These are phyloP conservation scores for Phytophthora foliorum DNA, from an alignment of 352 stramenopile genomes.

Conservation along the genomic window DNA sequence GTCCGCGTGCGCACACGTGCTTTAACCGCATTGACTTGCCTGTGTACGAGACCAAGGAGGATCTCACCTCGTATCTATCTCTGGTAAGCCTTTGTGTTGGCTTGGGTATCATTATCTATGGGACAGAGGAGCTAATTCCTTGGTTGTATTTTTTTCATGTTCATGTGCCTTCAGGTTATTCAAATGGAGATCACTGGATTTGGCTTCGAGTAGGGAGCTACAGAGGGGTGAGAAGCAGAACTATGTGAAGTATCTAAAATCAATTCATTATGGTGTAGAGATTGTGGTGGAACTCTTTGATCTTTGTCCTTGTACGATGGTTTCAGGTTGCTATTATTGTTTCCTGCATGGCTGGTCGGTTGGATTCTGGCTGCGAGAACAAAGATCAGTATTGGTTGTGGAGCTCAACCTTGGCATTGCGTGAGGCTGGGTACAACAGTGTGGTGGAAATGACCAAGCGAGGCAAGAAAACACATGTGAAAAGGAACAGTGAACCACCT, in stretches of 20 bases:
- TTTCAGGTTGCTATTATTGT: slow-evolving; percentile 36
- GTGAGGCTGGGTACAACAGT: slow-evolving; percentile 9
- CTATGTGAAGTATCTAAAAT: slow-evolving; percentile 34
- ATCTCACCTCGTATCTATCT: slow-evolving; percentile 88
- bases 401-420: slow-evolving; percentile 6
- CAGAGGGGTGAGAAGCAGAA: slow-evolving; percentile 6
- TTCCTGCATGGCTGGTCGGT: slow-evolving; percentile 10
- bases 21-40: slow-evolving; percentile 92
- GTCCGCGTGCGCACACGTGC: slow-evolving; percentile 86
- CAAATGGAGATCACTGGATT: slow-evolving; percentile 91
- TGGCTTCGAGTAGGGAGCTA: slow-evolving; percentile 69
- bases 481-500: slow-evolving; percentile 10
- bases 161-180: slow-evolving; percentile 45
- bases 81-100: slow-evolving; percentile 53
- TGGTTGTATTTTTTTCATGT: slow-evolving; percentile 47
- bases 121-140: background rate
- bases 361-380: slow-evolving; percentile 5
- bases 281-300: background rate
- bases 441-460: slow-evolving; percentile 33
- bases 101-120: background rate
- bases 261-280: background rate
- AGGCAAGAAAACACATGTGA: slow-evolving; percentile 27
- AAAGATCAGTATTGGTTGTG: slow-evolving; percentile 8
- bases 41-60: slow-evolving; percentile 79
- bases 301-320: slow-evolving; percentile 3